A percentile compares a stretch with the other conserved stretches of the same genome.
Conservation (phyloP, 108 stramenopile genomes). For the Skeletonema costatum region DNA sequence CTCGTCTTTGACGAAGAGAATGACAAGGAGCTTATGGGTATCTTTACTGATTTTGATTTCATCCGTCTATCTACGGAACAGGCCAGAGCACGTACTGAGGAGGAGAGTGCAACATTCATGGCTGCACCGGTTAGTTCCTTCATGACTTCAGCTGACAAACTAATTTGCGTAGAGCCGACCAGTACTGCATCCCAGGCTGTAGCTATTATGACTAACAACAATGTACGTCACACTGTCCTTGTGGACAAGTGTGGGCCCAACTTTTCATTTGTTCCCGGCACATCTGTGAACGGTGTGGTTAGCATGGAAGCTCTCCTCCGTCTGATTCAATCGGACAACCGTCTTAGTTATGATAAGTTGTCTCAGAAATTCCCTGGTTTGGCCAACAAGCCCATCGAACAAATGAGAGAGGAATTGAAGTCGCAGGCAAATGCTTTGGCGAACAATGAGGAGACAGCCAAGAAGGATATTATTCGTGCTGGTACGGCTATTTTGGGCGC, state of each 20-base stretch:
- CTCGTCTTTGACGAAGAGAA: slow-evolving; percentile 69
- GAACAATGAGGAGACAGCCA: slow-evolving; percentile 65
- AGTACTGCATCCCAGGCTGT: slow-evolving; percentile 81
- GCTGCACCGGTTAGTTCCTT: slow-evolving; percentile 71
- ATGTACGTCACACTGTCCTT: slow-evolving; percentile 77
- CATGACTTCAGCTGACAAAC: slow-evolving; percentile 62
- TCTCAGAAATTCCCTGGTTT: slow-evolving; percentile 75
- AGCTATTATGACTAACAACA: slow-evolving; percentile 71
- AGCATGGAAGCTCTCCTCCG: slow-evolving; percentile 85
- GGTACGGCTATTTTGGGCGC: slow-evolving; percentile 61
- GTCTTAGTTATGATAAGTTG: slow-evolving; percentile 64
- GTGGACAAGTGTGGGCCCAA: slow-evolving; percentile 49
- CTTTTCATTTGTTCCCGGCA: slow-evolving; percentile 9
- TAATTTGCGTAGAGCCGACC: slow-evolving; percentile 54
- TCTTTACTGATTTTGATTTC: slow-evolving; percentile 94
- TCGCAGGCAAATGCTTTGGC: slow-evolving; percentile 69
- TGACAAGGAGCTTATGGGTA: slow-evolving; percentile 60
- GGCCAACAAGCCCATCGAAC: slow-evolving; percentile 62
- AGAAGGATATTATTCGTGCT: slow-evolving; percentile 72
- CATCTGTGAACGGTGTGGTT: slow-evolving; percentile 68
- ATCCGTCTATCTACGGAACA: slow-evolving; percentile 79
- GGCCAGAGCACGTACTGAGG: slow-evolving; percentile 58
- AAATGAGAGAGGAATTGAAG: slow-evolving; percentile 80
- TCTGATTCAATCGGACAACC: slow-evolving; percentile 79
- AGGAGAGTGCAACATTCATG: slow-evolving; percentile 72